phyloP scores from a whole-genome alignment of 495 filamentous ascomycete genomes.

The Podospora pseudoanserina region DNA sequence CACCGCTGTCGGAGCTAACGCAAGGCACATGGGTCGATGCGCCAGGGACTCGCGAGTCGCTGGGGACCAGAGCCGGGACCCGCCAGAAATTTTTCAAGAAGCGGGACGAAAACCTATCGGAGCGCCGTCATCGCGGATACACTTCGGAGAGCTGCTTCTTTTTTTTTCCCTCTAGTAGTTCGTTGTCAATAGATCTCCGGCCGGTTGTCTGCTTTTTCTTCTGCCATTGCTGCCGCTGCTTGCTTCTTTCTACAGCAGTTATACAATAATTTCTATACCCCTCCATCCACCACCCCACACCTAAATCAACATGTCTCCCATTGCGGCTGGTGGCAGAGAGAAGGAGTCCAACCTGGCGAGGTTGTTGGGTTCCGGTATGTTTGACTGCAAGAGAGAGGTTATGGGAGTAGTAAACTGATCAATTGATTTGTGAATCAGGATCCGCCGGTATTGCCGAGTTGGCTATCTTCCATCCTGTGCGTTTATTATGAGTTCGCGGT shows the following conservation, averaged over 20 bases:
- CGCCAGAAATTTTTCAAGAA: constrained; percentile 6
- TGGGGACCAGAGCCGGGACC: neutral
- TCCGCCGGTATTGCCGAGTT: constrained; percentile 94
- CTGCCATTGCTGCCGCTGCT: neutral
- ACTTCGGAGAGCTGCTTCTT: neutral
- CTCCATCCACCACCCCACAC: neutral
- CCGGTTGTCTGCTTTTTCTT: neutral
- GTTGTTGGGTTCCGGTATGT: constrained; percentile 83
- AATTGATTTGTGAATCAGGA: constrained; percentile 47
- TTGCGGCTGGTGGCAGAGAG: constrained; percentile 55
- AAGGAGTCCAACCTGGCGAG: constrained; percentile 86
- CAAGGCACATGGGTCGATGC: constrained; percentile 6
- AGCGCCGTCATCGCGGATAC: neutral
- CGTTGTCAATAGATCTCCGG: neutral
- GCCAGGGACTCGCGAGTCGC: neutral
- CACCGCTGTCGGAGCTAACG: constrained; percentile 8
- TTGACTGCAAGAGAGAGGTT: neutral
- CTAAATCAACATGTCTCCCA: constrained; percentile 45
- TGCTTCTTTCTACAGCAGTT: neutral
- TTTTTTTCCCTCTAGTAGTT: constrained; percentile 6
- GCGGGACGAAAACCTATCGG: constrained; percentile 9
- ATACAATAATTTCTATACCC: constrained; percentile 4
- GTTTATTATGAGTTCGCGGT: constrained; percentile 30
- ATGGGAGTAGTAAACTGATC: neutral
- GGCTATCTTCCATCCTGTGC: constrained; percentile 92